Evolutionary conservation across 176 grass and related monocot genomes (phyloP).

Genomic region (Alloteropsis semialata): DNA sequence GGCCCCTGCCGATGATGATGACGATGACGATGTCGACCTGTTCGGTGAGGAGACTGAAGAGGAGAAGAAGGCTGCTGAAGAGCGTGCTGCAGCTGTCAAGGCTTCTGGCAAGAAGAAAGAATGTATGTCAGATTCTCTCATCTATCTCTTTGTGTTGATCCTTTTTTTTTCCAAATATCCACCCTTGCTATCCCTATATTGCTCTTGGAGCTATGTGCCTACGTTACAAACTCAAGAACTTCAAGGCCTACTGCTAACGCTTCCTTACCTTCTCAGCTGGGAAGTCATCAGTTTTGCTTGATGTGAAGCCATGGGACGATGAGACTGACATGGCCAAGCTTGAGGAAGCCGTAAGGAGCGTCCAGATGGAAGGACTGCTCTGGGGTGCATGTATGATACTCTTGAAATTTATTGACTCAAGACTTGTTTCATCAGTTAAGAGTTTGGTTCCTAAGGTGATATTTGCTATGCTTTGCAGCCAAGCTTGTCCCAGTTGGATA

Average conservation of each 20-base stretch:
- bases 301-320: conserved; percentile 91
- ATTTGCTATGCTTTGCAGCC: conserved; percentile 37
- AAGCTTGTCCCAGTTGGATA: conserved; percentile 92
- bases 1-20: conserved; percentile 57
- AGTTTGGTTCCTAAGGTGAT: background rate
- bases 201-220: background rate
- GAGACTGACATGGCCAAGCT: conserved; percentile 98
- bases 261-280: conserved; percentile 41
- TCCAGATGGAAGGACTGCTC: conserved; percentile 85
- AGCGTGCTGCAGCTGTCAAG: conserved; percentile 62
- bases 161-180: background rate
- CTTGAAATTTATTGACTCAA: background rate
- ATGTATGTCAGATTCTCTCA: conserved; percentile 36
- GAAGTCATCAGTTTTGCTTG: conserved; percentile 86
- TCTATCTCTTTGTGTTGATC: no score
- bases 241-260: background rate
- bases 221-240: background rate
- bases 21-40: conserved; percentile 73
- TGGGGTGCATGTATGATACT: conserved; percentile 88
- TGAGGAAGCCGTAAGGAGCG: conserved; percentile 70
- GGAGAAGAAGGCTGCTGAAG: conserved; percentile 82
- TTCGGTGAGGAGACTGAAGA: conserved; percentile 95
- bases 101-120: conserved; percentile 90
- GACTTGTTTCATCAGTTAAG: background rate
- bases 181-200: background rate